These are phyloP conservation scores for Polygonum maritimum DNA, from an alignment of 148 eudicot genomes.

Conservation along the genomic window DNA sequence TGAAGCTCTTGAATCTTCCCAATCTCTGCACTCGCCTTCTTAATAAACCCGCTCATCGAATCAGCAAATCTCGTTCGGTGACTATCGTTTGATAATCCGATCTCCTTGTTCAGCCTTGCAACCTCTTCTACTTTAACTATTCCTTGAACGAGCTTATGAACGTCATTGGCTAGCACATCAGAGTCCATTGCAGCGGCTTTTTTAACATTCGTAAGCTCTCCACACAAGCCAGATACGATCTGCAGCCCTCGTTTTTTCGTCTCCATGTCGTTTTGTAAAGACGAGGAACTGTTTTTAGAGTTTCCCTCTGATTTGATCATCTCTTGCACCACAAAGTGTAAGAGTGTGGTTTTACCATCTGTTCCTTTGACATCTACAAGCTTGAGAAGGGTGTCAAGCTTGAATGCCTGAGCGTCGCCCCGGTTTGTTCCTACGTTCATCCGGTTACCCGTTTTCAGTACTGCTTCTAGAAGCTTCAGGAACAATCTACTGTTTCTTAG, in stretches of 20 bases:
- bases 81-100: conserved; percentile 3
- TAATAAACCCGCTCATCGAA: conserved; percentile 47
- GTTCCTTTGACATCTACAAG: conserved; percentile 77
- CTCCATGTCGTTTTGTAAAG: conserved; percentile 42
- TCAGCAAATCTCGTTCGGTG: conserved; percentile 32
- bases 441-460: conserved; percentile 83
- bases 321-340: conserved; percentile 92
- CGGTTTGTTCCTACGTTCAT: conserved; percentile 89
- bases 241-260: conserved; percentile 58
- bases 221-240: conserved; percentile 58
- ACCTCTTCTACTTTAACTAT: conserved; percentile 42
- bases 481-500: conserved; percentile 78
- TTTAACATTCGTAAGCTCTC: conserved; percentile 73
- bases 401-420: conserved; percentile 85
- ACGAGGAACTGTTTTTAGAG: conserved; percentile 4
- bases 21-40: conserved; percentile 48
- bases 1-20: conserved; percentile 35
- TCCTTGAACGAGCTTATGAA: conserved; percentile 30
- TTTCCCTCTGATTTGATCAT: conserved; percentile 56
- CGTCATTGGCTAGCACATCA: conserved; percentile 40
- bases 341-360: conserved; percentile 74
- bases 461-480: conserved; percentile 76
- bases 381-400: conserved; percentile 90
- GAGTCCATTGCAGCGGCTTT: conserved; percentile 68
- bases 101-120: conserved; percentile 27